phyloP scores from a whole-genome alignment of 495 filamentous ascomycete species.

The Neurospora tetrasperma region DNA sequence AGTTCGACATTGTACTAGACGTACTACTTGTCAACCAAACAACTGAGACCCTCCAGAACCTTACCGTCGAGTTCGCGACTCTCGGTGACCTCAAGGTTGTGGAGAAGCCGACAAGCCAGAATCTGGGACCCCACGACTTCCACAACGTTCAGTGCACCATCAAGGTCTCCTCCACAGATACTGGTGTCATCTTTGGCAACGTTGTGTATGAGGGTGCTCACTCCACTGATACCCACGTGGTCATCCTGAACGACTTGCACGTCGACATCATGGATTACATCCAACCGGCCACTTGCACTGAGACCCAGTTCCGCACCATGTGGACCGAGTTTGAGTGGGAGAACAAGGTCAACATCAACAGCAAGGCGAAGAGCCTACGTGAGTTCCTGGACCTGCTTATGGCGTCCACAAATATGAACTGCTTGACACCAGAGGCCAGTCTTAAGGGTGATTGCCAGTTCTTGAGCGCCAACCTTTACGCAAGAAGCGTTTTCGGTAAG shows the following conservation, averaged over 20 bases:
- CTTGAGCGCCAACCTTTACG: slow-evolving; percentile 94
- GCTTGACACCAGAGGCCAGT: slow-evolving; percentile 90
- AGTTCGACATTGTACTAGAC: slow-evolving; percentile 97
- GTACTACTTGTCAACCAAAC: slow-evolving; percentile 98
- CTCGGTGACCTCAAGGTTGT: slow-evolving; percentile 97
- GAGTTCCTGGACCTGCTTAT: slow-evolving; percentile 93
- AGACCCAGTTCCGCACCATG: slow-evolving; percentile 99
- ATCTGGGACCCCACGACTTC: slow-evolving; percentile 91
- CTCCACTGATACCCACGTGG: slow-evolving; percentile 91
- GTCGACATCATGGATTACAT: slow-evolving; percentile 99
- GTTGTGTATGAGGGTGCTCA: slow-evolving; percentile 95
- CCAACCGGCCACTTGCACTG: slow-evolving; percentile 89
- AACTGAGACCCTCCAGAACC: slow-evolving; percentile 89
- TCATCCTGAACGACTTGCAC: slow-evolving; percentile 97
- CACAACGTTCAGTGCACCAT: slow-evolving; percentile 97
- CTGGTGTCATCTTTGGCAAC: slow-evolving; percentile 98
- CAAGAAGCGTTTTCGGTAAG: slow-evolving; percentile 97
- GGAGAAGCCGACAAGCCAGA: slow-evolving; percentile 90
- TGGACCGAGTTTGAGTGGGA: slow-evolving; percentile 99
- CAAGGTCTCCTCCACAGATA: slow-evolving; percentile 97
- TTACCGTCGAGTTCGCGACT: slow-evolving; percentile 96
- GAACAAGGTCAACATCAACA: slow-evolving; percentile 99
- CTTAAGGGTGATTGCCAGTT: slow-evolving; percentile 98
- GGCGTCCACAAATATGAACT: slow-evolving; percentile 98
- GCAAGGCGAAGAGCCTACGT: slow-evolving; percentile 83